These are phyloP conservation scores for Botrytis porri DNA, from an alignment of 2,329 filamentous ascomycete genomes.

Conservation along the genomic window DNA sequence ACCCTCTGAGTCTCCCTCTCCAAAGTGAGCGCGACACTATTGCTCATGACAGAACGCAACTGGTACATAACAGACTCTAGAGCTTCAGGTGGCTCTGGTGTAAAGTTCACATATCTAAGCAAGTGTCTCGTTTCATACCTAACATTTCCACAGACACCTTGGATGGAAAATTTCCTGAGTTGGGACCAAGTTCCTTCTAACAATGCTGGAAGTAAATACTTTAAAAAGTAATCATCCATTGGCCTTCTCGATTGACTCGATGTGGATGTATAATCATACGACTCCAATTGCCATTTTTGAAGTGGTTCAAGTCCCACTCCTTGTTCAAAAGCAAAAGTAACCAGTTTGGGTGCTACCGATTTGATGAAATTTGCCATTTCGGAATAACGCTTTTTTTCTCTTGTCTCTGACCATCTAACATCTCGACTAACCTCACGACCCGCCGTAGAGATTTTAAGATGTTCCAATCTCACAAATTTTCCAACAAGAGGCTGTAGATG, in stretches of 20 bases:
- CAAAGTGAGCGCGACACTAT: not conserved
- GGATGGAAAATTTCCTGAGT: not conserved
- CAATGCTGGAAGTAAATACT: not conserved
- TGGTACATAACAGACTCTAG: not conserved
- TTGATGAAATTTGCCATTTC: not conserved
- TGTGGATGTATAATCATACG: not conserved
- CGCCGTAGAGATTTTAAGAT: not conserved
- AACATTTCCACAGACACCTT: not conserved
- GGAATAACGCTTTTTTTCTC: not conserved
- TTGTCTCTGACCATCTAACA: not conserved
- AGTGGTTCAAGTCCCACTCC: not conserved
- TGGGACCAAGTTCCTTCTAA: not conserved
- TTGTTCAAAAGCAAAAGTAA: not conserved
- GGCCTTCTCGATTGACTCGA: not conserved
- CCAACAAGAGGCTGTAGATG: not conserved
- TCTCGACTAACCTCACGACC: not conserved
- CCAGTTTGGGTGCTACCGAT: not conserved
- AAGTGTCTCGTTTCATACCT: not conserved
- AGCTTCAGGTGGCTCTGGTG: not conserved
- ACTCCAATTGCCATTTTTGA: not conserved
- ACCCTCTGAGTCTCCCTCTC: not conserved
- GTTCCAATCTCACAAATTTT: not conserved
- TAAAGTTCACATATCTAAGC: not conserved
- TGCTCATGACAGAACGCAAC: not conserved
- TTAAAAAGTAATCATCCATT: not conserved